A percentile compares a stretch with the other conserved stretches of the same genome.
Evolutionary conservation across 306 rosid species (phyloP).

Genomic region (Pyrus pyrifolia): DNA sequence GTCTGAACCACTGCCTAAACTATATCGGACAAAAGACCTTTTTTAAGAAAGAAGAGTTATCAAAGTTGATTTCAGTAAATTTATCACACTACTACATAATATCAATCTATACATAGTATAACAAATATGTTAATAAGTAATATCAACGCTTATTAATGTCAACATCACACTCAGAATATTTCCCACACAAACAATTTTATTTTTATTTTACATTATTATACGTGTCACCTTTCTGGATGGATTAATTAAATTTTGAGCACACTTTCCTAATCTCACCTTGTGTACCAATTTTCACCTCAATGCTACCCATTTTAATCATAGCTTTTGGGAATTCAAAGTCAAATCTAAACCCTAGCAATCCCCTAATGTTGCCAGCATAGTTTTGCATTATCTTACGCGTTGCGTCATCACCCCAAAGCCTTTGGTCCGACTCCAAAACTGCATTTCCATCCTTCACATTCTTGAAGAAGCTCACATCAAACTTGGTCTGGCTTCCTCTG

Average conservation of each 20-base stretch:
- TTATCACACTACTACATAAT: rapidly evolving
- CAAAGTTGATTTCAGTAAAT: no score
- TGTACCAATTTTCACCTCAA: slow-evolving; percentile 55
- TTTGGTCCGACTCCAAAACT: slow-evolving; percentile 67
- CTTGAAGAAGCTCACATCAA: slow-evolving; percentile 60
- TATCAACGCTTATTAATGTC: rapidly evolving
- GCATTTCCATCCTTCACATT: slow-evolving; percentile 56
- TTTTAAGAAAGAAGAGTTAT: neutral
- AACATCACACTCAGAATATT: neutral
- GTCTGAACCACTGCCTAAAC: no score
- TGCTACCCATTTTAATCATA: slow-evolving; percentile 63
- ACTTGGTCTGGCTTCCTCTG: slow-evolving; percentile 37
- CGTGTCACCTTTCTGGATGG: neutral
- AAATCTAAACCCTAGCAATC: slow-evolving; percentile 55
- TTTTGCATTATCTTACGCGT: slow-evolving; percentile 37
- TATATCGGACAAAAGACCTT: neutral
- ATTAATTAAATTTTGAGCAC: slow-evolving; percentile 55
- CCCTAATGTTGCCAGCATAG: slow-evolving; percentile 55
- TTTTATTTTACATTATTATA: neutral
- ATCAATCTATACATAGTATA: no score
- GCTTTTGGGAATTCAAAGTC: slow-evolving; percentile 59
- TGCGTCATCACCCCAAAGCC: slow-evolving; percentile 50
- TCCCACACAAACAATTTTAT: neutral
- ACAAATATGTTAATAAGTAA: no score
- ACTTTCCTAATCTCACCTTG: slow-evolving; percentile 67